These are phyloP conservation scores for Hymenoscyphus infarciens DNA, from an alignment of 2,329 filamentous ascomycete genomes.

Conservation along the genomic window DNA sequence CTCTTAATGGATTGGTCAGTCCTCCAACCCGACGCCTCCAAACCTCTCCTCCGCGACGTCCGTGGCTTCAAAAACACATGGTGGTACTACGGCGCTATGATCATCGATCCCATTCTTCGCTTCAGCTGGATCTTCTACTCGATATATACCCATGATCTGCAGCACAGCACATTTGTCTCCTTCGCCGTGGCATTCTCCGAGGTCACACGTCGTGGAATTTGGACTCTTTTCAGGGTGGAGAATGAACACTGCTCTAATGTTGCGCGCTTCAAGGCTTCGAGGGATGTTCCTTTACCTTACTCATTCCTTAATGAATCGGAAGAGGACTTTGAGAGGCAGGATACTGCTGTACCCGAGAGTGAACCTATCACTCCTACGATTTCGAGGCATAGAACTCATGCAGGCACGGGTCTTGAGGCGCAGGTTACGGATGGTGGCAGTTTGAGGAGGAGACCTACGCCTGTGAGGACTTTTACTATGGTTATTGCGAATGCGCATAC, in stretches of 20 bases:
- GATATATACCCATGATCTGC: constrained; percentile 72
- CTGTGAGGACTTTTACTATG: constrained; percentile 46
- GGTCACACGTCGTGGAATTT: constrained; percentile 79
- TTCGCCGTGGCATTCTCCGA: constrained; percentile 79
- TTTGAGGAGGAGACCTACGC: constrained; percentile 16
- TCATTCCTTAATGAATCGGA: constrained; percentile 20
- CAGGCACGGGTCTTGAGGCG: constrained; percentile 25
- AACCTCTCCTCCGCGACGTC: constrained; percentile 69
- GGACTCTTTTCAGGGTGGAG: constrained; percentile 90
- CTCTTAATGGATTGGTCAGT: constrained; percentile 94
- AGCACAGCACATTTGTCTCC: constrained; percentile 78
- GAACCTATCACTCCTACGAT: constrained; percentile 17
- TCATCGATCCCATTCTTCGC: constrained; percentile 77
- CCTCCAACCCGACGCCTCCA: constrained; percentile 69
- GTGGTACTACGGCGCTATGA: constrained; percentile 84
- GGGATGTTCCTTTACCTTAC: constrained; percentile 86
- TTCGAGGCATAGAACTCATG: constrained; percentile 23
- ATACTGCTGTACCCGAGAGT: constrained; percentile 13
- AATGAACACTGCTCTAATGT: constrained; percentile 98
- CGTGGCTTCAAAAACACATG: constrained; percentile 75
- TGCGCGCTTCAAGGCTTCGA: constrained; percentile 79
- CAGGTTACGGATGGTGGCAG: constrained; percentile 14
- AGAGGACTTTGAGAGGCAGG: constrained; percentile 17
- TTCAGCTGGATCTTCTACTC: constrained; percentile 91
- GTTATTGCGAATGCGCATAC: constrained; percentile 82